phyloP scores from a whole-genome alignment of 768 basidiomycete species.

The Chiua virens region DNA sequence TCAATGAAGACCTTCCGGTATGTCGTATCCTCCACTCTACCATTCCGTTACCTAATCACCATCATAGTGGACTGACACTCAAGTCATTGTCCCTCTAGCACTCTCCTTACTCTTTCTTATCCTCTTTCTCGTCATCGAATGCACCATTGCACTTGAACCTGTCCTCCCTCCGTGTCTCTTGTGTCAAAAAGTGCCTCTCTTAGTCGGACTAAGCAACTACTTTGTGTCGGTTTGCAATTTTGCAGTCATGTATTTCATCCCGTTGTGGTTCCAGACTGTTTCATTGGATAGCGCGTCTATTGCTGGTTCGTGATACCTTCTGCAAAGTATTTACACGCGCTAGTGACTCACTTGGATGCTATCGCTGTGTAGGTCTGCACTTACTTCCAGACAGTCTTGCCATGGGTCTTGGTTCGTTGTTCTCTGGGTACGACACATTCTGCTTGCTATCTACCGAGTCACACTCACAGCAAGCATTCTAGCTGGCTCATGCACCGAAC shows the following conservation, averaged over 20 bases:
- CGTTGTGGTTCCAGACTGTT: slow-evolving; percentile 83
- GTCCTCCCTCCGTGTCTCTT: slow-evolving; percentile 67
- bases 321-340: background rate
- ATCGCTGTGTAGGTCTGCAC: slow-evolving; percentile 39
- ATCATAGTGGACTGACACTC: slow-evolving; percentile 52
- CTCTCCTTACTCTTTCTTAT: slow-evolving; percentile 45
- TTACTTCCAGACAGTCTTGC: slow-evolving; percentile 50
- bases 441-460: background rate
- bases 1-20: slow-evolving; percentile 65
- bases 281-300: slow-evolving; percentile 63
- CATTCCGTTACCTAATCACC: background rate
- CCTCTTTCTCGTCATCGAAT: slow-evolving; percentile 59
- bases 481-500: slow-evolving; percentile 52
- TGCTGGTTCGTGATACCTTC: slow-evolving; percentile 43
- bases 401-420: slow-evolving; percentile 50
- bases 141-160: slow-evolving; percentile 64
- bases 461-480: background rate
- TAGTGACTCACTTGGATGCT: background rate
- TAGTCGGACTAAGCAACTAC: slow-evolving; percentile 70
- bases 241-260: slow-evolving; percentile 72
- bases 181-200: slow-evolving; percentile 63
- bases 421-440: slow-evolving; percentile 40
- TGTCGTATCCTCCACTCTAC: slow-evolving; percentile 9
- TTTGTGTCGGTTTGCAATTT: slow-evolving; percentile 77
- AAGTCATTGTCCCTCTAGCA: slow-evolving; percentile 50